Conservation (phyloP, 495 filamentous ascomycete genomes). For the Podospora pseudocomata region DNA sequence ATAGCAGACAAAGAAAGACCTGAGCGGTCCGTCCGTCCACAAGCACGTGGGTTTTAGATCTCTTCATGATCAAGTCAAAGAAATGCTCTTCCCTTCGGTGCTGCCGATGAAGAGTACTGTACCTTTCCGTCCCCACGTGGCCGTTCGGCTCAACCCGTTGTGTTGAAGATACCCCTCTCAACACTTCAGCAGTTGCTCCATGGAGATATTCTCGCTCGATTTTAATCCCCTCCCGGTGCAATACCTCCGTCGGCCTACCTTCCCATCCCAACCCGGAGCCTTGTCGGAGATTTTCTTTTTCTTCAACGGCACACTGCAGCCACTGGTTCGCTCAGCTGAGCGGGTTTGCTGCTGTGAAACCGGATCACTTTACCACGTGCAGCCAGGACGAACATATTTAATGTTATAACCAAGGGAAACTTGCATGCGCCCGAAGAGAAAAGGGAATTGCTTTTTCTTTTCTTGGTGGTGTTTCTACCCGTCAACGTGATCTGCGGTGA, state of each 20-base stretch:
- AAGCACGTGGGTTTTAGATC: not conserved
- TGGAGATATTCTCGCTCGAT: too few relatives aligned
- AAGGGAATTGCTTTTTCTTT: not conserved
- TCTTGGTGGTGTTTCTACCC: not conserved
- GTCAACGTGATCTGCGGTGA: not conserved
- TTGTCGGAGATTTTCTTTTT: not conserved
- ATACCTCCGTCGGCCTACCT: not conserved
- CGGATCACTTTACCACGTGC: not conserved
- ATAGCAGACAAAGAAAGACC: not conserved
- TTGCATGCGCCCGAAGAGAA: not conserved
- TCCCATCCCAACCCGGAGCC: not conserved
- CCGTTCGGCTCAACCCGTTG: too few relatives aligned
- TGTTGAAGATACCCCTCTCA: too few relatives aligned
- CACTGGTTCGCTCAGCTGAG: not conserved
- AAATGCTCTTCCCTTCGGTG: too few relatives aligned
- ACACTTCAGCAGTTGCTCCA: too few relatives aligned
- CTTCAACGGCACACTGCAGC: not conserved
- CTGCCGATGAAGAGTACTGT: too few relatives aligned
- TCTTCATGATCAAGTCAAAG: too few relatives aligned
- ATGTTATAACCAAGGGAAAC: not conserved
- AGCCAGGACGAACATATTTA: not conserved
- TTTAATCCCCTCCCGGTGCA: not conserved
- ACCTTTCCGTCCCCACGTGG: too few relatives aligned
- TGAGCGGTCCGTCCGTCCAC: not conserved
- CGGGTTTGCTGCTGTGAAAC: not conserved